Evolutionary conservation across 805 yeast species (phyloP), one percentile per base, ranked within the genome.

Genomic region (Jamesozyma spencerorum): DNA sequence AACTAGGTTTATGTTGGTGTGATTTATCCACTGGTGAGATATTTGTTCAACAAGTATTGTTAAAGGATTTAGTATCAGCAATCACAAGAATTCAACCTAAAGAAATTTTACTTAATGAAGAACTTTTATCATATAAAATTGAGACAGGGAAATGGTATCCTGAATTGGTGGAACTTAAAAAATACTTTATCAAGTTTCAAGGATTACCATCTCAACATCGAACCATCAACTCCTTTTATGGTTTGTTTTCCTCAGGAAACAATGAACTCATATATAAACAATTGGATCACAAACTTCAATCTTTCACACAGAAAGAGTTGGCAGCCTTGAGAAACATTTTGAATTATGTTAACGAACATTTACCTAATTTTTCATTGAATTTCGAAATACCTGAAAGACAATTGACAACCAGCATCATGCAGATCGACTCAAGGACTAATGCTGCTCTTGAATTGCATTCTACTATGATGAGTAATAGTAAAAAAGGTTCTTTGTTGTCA

Each of bases 11-110:
- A 1, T 72, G 87, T 22, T 92, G 97, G 97, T 74, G 81, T 33
- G 98, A 92, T 62, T 66, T 90, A 0, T 81, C 92, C 0, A 76
- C 90, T 1, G 97, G 97, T 0, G 78, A 77, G 18, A 74, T 85
- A 34, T 77, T 69, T 51, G 82, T 81, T 2, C 85, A 85, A 52
- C 74, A 75, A 36, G 75, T 85, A 0, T 69, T 72, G 1, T 53
- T 80, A 17, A 72, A 68, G 4, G 80, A 78, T 19, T 60, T 88
- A 3, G 69, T 79, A 37, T 72, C 92, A 5, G 85, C 85, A 32
- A 64, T 92, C 1, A 69, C 90, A 0, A 70, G 97, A 43, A 77
- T 92, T 5, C 71, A 71, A 36, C 97, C 98, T 0, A 72, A 79
- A 29, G 98, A 90, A 51, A 75, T 90, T 12, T 52, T 90, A 10